Evolutionary conservation across 2,329 filamentous ascomycete genomes (phyloP).

Genomic region (Aspergillus pseudoviridinutans): DNA sequence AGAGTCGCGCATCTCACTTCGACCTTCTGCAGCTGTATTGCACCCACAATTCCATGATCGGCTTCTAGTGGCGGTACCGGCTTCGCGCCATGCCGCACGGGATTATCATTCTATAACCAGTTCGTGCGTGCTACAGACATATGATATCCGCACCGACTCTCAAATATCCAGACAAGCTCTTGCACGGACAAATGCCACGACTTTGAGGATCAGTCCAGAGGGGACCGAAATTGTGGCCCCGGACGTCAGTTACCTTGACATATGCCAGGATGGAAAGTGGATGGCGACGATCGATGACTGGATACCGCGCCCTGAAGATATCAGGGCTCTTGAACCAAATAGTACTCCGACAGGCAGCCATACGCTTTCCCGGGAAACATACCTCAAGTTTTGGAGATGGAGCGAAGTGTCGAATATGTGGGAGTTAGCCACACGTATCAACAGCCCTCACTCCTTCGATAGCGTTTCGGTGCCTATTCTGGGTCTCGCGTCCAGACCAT

Average conservation of each 20-base stretch:
- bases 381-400: conserved; percentile 87
- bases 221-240: conserved; percentile 72
- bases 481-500: conserved; percentile 68
- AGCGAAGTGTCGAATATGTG: conserved; percentile 55
- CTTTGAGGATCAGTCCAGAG: conserved; percentile 69
- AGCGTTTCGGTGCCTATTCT: conserved; percentile 58
- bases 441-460: conserved; percentile 69
- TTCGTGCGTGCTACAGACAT: conserved; percentile 67
- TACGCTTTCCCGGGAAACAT: conserved; percentile 62
- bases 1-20: conserved; percentile 6
- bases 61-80: conserved; percentile 64
- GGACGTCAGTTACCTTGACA: conserved; percentile 67
- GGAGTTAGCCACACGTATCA: conserved; percentile 76
- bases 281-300: conserved; percentile 90
- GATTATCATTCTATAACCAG: conserved; percentile 45
- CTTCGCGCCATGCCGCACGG: conserved; percentile 43
- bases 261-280: conserved; percentile 81
- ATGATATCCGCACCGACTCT: conserved; percentile 74
- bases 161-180: conserved; percentile 84
- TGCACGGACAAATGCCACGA: conserved; percentile 80
- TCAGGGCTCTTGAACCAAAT: conserved; percentile 51
- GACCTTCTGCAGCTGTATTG: conserved; percentile 55
- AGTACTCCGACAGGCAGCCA: conserved; percentile 39
- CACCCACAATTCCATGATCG: conserved; percentile 61
- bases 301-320: conserved; percentile 68